Evolutionary conservation across 31 red algal genomes (phyloP).

Genomic region (Odonthalia washingtoniensis): DNA sequence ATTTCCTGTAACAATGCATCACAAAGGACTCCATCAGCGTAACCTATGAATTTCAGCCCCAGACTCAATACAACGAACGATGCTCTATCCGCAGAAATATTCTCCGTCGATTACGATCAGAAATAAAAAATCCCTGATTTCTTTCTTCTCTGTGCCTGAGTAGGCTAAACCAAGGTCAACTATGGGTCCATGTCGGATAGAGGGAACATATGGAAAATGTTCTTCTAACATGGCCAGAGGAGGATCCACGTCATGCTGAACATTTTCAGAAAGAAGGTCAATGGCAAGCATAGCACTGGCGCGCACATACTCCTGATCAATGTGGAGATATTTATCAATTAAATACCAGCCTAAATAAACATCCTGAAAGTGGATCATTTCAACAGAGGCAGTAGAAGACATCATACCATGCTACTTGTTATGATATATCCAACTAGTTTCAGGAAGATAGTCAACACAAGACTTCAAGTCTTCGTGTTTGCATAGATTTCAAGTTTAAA

Average conservation of each 20-base stretch:
- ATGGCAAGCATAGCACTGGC: conserved; percentile 86
- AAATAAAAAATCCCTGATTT: conserved; percentile 74
- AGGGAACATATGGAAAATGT: conserved; percentile 41
- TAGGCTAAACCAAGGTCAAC: conserved; percentile 92
- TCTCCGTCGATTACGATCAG: conserved; percentile 78
- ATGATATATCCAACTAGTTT: conserved; percentile 86
- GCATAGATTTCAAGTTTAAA: too few species aligned
- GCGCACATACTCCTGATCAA: conserved; percentile 84
- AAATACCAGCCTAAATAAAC: conserved; percentile 80
- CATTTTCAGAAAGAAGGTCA: conserved; percentile 77
- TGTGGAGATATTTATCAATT: conserved; percentile 95
- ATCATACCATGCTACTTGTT: conserved; percentile 99
- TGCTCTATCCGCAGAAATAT: conserved; percentile 54
- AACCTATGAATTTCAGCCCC: conserved; percentile 88
- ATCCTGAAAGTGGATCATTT: conserved; percentile 92
- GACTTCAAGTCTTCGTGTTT: too few species aligned
- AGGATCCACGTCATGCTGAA: too few species aligned
- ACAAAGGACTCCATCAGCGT: conserved; percentile 87
- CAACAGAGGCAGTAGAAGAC: conserved; percentile 95
- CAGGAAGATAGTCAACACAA: conserved; percentile 81
- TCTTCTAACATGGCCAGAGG: conserved; percentile 84
- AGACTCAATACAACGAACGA: conserved; percentile 84
- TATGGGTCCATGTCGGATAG: conserved; percentile 77
- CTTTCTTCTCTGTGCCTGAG: conserved; percentile 77
- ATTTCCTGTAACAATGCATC: conserved; percentile 84